Evolutionary conservation across 331 rosid species (phyloP), one percentile per base, ranked within the genome.

Genomic region (Dryas integrifolia): DNA sequence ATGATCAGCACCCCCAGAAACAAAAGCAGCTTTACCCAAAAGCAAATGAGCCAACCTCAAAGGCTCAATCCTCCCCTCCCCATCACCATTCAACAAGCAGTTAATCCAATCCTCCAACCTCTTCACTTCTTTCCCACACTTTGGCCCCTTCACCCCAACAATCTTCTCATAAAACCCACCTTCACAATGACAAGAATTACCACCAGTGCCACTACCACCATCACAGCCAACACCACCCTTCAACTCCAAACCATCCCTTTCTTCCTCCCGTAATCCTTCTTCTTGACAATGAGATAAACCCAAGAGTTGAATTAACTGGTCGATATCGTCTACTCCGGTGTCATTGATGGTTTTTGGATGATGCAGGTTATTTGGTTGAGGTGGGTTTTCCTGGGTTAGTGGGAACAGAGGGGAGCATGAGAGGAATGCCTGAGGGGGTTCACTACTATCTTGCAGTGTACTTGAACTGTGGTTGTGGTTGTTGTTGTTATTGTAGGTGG

Each of bases 81-180:
- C 89, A 69, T 72, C 75, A 26, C 85, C 84, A 84, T 78, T 82
- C 76, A 80, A 0, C 16, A 87, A 90, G 77, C 79, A 84, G 18
- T 86, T 67, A 56, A 93, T 93, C 96, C 98, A 90, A 64, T 89
- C 89, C 74, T 88, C 83, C 70, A 93, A 74, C 78, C 98, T 87
- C 87, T 81, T 66, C 70, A 76, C 75, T 79, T 93, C 97, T 82
- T 84, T 86, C 76, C 67, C 69, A 67, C 97, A 93, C 85, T 86
- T 93, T 4, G 97, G 97, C 46, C 97, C 98, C 61, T 83, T 85
- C 70, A 89, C 74, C 30, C 90, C 93, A 65, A 82, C 97, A 83
- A 93, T 86, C 83, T 87, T 93, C 4, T 85, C 69, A 74, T 86
- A 86, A 85, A 93, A 93, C 76, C 97, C 94, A 16, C 80, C 86